Evolutionary conservation across 169 alveolate genomes (phyloP).

Genomic region (Plasmodium ovale): DNA sequence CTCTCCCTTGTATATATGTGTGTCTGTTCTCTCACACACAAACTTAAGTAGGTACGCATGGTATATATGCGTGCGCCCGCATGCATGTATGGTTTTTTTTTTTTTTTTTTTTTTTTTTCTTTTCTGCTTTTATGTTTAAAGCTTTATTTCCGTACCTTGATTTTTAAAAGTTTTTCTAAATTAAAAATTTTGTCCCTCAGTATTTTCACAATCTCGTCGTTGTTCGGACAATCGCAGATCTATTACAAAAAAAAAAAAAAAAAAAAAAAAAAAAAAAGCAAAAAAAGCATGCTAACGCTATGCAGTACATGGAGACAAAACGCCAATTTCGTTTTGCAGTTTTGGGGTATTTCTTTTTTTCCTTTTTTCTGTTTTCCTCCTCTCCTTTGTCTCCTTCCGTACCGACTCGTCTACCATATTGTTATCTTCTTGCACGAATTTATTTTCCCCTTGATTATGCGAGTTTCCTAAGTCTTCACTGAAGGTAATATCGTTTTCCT

Average conservation of each 20-base stretch:
- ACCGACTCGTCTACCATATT: not conserved
- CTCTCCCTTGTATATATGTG: too few species aligned
- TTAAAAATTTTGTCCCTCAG: constrained; percentile 36
- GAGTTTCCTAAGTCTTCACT: not conserved
- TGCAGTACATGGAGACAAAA: not conserved
- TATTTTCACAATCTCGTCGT: constrained; percentile 50
- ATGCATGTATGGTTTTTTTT: not conserved
- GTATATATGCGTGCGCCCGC: not conserved
- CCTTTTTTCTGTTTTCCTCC: not conserved
- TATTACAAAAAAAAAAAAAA: not conserved
- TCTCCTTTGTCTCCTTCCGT: not conserved
- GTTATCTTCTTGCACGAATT: not conserved
- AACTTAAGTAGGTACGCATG: not conserved
- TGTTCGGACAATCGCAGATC: constrained; percentile 20
- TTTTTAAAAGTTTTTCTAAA: constrained; percentile 48
- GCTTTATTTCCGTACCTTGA: constrained; percentile 21
- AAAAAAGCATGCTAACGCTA: not conserved
- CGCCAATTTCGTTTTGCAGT: too few species aligned
- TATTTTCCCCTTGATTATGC: not conserved
- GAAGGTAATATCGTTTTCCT: not conserved
- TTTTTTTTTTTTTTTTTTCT: not conserved
- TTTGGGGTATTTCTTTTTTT: too few species aligned
- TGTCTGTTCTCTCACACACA: not conserved
- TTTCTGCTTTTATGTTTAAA: not conserved
- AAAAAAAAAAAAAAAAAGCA: not conserved